phyloP scores from a whole-genome alignment of 2,329 filamentous ascomycete genomes.

The Aspergillus ochraceoroseus region DNA sequence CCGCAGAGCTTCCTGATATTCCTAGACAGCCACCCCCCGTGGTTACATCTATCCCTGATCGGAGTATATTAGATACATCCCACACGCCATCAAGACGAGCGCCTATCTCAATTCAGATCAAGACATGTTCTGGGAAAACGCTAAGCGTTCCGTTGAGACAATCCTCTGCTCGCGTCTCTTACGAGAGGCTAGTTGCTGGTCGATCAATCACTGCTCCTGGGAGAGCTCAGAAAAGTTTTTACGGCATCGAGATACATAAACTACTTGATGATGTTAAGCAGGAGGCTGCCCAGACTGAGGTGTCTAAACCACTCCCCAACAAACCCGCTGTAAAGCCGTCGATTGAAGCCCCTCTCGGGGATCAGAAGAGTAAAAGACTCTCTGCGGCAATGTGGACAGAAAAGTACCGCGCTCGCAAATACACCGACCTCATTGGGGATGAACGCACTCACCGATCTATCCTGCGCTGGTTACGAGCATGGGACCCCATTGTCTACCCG shows the following conservation, averaged over 20 bases:
- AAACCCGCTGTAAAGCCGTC: slow-evolving; percentile 28
- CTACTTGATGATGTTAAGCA: slow-evolving; percentile 67
- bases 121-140: slow-evolving; percentile 48
- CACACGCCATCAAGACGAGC: slow-evolving; percentile 15
- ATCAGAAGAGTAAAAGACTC: slow-evolving; percentile 30
- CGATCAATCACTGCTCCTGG: slow-evolving; percentile 50
- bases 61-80: slow-evolving; percentile 5
- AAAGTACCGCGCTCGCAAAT: slow-evolving; percentile 88
- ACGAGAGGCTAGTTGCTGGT: slow-evolving; percentile 52
- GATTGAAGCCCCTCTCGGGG: slow-evolving; percentile 28
- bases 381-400: slow-evolving; percentile 73
- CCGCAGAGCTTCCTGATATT: slow-evolving; percentile 18
- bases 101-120: slow-evolving; percentile 33
- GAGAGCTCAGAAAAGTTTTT: slow-evolving; percentile 64
- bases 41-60: slow-evolving; percentile 8
- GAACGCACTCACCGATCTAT: slow-evolving; percentile 89
- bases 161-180: slow-evolving; percentile 39
- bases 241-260: slow-evolving; percentile 85
- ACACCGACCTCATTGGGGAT: slow-evolving; percentile 90
- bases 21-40: neutral
- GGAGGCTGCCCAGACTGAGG: slow-evolving; percentile 47
- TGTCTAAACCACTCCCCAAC: slow-evolving; percentile 18
- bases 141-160: slow-evolving; percentile 43
- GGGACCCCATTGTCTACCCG: slow-evolving; percentile 91
- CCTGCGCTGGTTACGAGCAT: slow-evolving; percentile 85